These are phyloP conservation scores for Endoconidiophora polonica DNA, from an alignment of 2,329 filamentous ascomycete species.

Conservation along the genomic window DNA sequence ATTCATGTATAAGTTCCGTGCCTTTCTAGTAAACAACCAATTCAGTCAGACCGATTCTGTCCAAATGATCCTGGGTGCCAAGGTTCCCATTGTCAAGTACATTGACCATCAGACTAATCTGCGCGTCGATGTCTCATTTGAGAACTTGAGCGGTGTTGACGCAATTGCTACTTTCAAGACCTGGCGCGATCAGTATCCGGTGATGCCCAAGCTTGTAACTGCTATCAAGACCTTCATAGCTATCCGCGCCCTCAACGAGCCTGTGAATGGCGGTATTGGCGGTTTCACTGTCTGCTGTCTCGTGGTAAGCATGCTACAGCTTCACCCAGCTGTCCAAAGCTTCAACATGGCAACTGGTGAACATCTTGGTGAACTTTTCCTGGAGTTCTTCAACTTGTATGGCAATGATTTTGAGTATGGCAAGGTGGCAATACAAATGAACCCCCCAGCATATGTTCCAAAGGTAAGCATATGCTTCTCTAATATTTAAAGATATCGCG, in stretches of 20 bases:
- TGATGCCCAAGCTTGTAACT: constrained; percentile 72
- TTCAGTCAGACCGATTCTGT: constrained; percentile 43
- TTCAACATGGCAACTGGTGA: constrained; percentile 40
- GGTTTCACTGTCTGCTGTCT: constrained; percentile 91
- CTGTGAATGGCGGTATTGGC: constrained; percentile 76
- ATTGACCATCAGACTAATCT: constrained; percentile 61
- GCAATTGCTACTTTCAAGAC: constrained; percentile 65
- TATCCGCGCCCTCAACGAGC: constrained; percentile 83
- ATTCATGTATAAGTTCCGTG: constrained; percentile 45
- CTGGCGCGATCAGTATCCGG: constrained; percentile 68
- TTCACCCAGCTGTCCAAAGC: constrained; percentile 55
- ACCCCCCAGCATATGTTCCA: constrained; percentile 55
- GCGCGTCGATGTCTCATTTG: constrained; percentile 85
- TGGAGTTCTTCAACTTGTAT: constrained; percentile 82
- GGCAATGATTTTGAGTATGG: constrained; percentile 63
- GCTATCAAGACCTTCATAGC: constrained; percentile 83
- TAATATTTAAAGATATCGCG: neutral
- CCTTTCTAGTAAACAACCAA: constrained; percentile 36
- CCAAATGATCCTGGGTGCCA: constrained; percentile 55
- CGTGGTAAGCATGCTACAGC: constrained; percentile 73
- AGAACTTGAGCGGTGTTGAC: constrained; percentile 66
- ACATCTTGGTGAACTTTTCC: constrained; percentile 63
- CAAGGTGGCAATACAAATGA: constrained; percentile 55
- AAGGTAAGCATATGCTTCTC: constrained; percentile 40
- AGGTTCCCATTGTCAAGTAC: constrained; percentile 86